A percentile compares a stretch with the other conserved stretches of the same genome.
phyloP scores from a whole-genome alignment of 495 filamentous ascomycete genomes.

The Lasiosphaeria ovina region DNA sequence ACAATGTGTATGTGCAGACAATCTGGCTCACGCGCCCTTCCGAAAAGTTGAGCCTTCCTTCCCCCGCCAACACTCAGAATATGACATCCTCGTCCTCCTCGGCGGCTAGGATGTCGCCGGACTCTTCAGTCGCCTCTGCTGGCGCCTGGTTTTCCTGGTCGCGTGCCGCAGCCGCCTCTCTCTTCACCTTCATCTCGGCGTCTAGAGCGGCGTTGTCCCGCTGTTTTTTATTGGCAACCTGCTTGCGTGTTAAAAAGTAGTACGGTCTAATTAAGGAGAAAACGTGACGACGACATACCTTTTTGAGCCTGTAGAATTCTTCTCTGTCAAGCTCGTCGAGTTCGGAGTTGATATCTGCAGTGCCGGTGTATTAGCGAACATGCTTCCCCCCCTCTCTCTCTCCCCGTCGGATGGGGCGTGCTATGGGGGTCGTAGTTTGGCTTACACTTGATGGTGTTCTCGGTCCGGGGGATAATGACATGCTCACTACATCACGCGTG shows the following conservation, averaged over 20 bases:
- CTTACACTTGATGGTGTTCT: conserved; percentile 96
- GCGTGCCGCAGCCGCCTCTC: conserved; percentile 37
- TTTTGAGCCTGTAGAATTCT: conserved; percentile 97
- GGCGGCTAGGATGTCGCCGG: conserved; percentile 72
- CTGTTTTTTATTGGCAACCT: conserved; percentile 90
- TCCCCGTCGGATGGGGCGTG: not conserved
- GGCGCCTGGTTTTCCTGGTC: conserved; percentile 45
- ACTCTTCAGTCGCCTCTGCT: conserved; percentile 47
- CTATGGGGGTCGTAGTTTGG: conserved; percentile 8
- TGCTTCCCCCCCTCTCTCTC: not conserved
- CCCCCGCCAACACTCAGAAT: conserved; percentile 58
- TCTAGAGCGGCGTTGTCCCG: conserved; percentile 73
- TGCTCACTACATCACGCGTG: conserved; percentile 56
- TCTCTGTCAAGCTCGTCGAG: conserved; percentile 97
- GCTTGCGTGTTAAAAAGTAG: not conserved
- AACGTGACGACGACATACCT: conserved; percentile 38
- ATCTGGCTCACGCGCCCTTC: conserved; percentile 1
- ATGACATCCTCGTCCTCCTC: conserved; percentile 94
- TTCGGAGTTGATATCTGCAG: conserved; percentile 91
- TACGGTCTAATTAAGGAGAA: not conserved
- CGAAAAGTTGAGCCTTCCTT: not conserved
- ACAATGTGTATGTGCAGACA: conserved; percentile 14
- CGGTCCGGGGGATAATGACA: conserved; percentile 96
- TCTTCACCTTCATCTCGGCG: conserved; percentile 65
- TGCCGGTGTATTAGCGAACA: not conserved